Base-by-base conservation (phyloP, 805 yeast species). In the Candida odintsovae region DNA sequence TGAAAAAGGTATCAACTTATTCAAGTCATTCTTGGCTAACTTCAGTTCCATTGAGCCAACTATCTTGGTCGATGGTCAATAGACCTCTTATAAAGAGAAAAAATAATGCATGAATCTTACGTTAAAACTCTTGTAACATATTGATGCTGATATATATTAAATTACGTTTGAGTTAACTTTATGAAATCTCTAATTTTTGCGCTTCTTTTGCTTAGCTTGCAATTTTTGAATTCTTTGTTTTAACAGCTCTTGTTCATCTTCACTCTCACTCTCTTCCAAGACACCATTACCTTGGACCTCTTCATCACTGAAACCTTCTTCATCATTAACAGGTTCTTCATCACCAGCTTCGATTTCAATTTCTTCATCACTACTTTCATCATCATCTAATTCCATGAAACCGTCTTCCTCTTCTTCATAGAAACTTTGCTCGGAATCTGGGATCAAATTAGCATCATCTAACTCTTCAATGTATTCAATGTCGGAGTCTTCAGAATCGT, bases 391-490 rank as follows among this genome's bases (percentile, higher is more conserved):
- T 9, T 51, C 48, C 51, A 51, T 51, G 31, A 61, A 23, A 28
- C 57, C 46, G 51, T 64, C 50, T 63, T 70, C 42, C 6, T 61
- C 70, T 25, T 62, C 70, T 33, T 57, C 58, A 19, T 52, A 59
- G 18, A 61, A 64, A 19, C 57, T 68, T 26, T 62, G 70, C 46
- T 75, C 80, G 6, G 75, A 80, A 43, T 73, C 76, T 33, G 70
- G 80, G 38, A 75, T 65, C 31, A 69, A 62, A 6, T 64, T 69
- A 4, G 71, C 75, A 48, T 70, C 76, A 41, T 72, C 77, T 22
- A 83, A 61, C 55, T 83, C 90, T 64, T 84, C 92, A 21, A 79
- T 69, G 56, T 83, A 83, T 54, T 84, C 90, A n/a, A 83, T 84
- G 25, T 58, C 62, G 21, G 50, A 47, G 3, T 53, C 59, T 18